Evolutionary conservation across 192 early-diverging fungal species (phyloP).

Genomic region (Funneliformis mosseae): DNA sequence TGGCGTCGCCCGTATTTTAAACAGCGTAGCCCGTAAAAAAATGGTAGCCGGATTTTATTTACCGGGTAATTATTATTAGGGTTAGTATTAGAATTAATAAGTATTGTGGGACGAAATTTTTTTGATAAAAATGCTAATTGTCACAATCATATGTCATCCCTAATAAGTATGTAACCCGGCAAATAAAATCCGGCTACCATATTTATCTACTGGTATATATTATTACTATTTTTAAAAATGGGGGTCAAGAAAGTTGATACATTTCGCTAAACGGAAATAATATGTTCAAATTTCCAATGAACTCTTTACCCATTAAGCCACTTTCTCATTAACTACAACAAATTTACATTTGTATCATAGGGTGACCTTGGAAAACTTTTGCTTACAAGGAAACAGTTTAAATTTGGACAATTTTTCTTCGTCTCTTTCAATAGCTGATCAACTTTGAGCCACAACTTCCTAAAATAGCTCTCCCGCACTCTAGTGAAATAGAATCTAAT

Average conservation of each 20-base stretch:
- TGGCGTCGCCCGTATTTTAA: too few relatives aligned
- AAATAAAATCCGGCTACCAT: too few relatives aligned
- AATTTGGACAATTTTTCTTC: background rate
- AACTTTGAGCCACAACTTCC: slow-evolving; percentile 1
- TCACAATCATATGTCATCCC: too few relatives aligned
- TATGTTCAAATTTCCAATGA: background rate
- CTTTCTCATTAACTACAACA: slow-evolving; percentile 10
- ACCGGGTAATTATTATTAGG: too few relatives aligned
- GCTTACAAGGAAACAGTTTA: background rate
- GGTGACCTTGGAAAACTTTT: slow-evolving; percentile 21
- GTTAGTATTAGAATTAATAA: too few relatives aligned
- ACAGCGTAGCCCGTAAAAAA: too few relatives aligned
- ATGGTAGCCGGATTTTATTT: too few relatives aligned
- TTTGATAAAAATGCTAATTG: too few relatives aligned
- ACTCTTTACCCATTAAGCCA: too few relatives aligned
- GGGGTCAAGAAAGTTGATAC: background rate
- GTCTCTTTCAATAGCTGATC: background rate
- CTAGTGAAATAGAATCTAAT: slow-evolving; percentile 10
- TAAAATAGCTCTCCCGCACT: slow-evolving; percentile 21
- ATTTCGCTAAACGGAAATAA: background rate
- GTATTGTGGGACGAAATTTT: too few relatives aligned
- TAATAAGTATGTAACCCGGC: too few relatives aligned
- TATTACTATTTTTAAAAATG: background rate
- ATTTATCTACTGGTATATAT: too few relatives aligned
- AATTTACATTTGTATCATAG: slow-evolving; percentile 22